A percentile compares a stretch with the other conserved stretches of the same genome.
Evolutionary conservation across 305 asterid species (phyloP).

Genomic region (Solanum hybrid): DNA sequence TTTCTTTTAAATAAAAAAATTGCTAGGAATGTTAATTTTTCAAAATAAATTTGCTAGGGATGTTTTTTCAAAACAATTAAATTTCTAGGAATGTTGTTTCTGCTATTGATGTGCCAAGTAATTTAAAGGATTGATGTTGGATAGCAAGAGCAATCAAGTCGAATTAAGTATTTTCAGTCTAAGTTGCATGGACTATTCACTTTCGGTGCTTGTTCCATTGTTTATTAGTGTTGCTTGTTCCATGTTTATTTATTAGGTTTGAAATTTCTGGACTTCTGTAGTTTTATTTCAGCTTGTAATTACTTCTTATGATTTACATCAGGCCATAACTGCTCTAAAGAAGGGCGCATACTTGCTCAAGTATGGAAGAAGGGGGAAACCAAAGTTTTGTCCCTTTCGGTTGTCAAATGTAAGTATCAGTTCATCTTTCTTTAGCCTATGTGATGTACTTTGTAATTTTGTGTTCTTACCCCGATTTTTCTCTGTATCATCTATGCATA

Average conservation of each 20-base stretch:
- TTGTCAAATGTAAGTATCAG: slow-evolving; percentile 66
- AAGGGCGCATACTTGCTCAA: slow-evolving; percentile 88
- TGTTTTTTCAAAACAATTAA: background rate
- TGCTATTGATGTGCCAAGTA: background rate
- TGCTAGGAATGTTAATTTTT: background rate
- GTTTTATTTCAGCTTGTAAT: background rate
- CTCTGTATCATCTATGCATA: background rate
- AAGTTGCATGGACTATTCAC: background rate
- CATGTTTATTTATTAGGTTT: background rate
- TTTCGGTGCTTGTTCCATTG: background rate
- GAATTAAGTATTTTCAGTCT: background rate
- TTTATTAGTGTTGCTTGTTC: background rate
- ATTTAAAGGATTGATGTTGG: background rate
- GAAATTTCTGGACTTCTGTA: background rate
- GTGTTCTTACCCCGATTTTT: background rate
- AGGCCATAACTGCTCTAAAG: slow-evolving; percentile 93
- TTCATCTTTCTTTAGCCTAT: slow-evolving; percentile 3
- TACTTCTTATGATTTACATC: slow-evolving; percentile 20
- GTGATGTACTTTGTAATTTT: background rate
- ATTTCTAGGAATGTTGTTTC: background rate
- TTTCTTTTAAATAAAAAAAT: background rate
- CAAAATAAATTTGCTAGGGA: background rate
- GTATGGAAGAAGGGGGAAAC: slow-evolving; percentile 97
- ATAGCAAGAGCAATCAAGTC: background rate
- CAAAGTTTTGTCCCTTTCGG: slow-evolving; percentile 95